Evolutionary conservation across 495 filamentous ascomycete species (phyloP).

Genomic region (Penicillium malachiteum): DNA sequence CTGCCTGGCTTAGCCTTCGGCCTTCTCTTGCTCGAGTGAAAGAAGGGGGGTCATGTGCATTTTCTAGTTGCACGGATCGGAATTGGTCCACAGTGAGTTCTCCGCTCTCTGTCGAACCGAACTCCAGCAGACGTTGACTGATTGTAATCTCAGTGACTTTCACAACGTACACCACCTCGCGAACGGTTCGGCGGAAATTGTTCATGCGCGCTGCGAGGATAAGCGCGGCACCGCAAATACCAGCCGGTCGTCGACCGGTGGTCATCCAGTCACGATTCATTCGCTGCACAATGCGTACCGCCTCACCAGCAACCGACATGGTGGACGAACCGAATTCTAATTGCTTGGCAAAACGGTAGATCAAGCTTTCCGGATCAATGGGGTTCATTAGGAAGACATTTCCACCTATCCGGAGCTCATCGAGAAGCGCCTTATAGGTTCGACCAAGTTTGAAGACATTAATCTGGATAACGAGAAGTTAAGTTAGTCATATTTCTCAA

Average conservation of each 20-base stretch:
- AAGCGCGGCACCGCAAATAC: slow-evolving; percentile 90
- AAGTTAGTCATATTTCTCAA: not conserved
- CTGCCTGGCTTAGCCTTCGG: slow-evolving; percentile 41
- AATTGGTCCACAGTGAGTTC: slow-evolving; percentile 86
- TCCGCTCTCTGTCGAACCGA: slow-evolving; percentile 75
- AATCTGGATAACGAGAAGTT: slow-evolving; percentile 29
- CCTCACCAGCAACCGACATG: slow-evolving; percentile 79
- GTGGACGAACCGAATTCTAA: slow-evolving; percentile 81
- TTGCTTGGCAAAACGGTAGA: slow-evolving; percentile 82
- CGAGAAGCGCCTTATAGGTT: slow-evolving; percentile 74
- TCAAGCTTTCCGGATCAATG: slow-evolving; percentile 80
- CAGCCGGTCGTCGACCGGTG: slow-evolving; percentile 85
- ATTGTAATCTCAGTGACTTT: slow-evolving; percentile 92
- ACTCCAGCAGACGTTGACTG: slow-evolving; percentile 84
- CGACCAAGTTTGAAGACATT: slow-evolving; percentile 91
- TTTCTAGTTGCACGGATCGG: slow-evolving; percentile 62
- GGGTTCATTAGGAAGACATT: slow-evolving; percentile 52
- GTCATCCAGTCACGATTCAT: slow-evolving; percentile 98
- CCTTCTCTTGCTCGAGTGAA: slow-evolving; percentile 63
- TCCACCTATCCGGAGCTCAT: slow-evolving; percentile 56
- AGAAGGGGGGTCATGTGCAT: slow-evolving; percentile 76
- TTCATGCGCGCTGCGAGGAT: slow-evolving; percentile 96
- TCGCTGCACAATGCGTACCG: slow-evolving; percentile 77
- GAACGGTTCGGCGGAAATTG: slow-evolving; percentile 87
- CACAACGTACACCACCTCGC: slow-evolving; percentile 93